Percentiles rank a stretch among this genome's conserved stretches.
These are phyloP conservation scores for Leersia perrieri DNA, from an alignment of 176 grass and related monocot species.

Conservation along the genomic window DNA sequence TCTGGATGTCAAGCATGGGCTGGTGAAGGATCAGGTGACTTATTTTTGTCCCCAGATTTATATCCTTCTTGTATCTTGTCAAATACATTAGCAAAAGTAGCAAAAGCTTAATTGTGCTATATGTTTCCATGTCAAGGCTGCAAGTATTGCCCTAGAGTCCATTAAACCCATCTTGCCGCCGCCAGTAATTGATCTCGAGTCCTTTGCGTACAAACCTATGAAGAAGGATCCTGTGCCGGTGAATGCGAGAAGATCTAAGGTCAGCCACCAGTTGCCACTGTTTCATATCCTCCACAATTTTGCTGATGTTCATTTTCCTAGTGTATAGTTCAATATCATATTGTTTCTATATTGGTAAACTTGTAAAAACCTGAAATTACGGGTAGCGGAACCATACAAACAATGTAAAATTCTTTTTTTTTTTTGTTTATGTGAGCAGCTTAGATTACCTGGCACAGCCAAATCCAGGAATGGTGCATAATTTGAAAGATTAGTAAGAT, in stretches of 20 bases:
- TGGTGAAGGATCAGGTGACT: constrained; percentile 42
- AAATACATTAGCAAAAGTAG: neutral
- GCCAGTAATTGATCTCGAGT: constrained; percentile 42
- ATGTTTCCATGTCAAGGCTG: constrained; percentile 35
- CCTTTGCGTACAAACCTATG: constrained; percentile 47
- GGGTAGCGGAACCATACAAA: neutral
- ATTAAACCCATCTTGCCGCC: neutral
- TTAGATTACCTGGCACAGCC: constrained; percentile 45
- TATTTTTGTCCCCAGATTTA: neutral
- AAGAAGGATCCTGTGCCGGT: constrained; percentile 30
- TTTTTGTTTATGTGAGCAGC: constrained; percentile 42
- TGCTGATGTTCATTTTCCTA: constrained; percentile 15
- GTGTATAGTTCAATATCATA: neutral
- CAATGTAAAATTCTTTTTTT: neutral
- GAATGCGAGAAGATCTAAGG: constrained; percentile 65
- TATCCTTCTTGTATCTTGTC: neutral
- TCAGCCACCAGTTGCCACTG: constrained; percentile 32
- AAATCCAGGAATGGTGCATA: constrained; percentile 29
- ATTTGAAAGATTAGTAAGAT: constrained; percentile 6
- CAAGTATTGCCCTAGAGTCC: neutral
- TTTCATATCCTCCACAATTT: constrained; percentile 21
- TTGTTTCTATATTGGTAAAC: neutral
- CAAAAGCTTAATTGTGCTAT: constrained; percentile 12
- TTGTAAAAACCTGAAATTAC: neutral
- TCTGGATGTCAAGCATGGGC: constrained; percentile 59